Percentiles rank a stretch among this genome's conserved stretches.
These are phyloP conservation scores for Prototheca stagnorum DNA, from an alignment of 163 green algal genomes.

Conservation along the genomic window DNA sequence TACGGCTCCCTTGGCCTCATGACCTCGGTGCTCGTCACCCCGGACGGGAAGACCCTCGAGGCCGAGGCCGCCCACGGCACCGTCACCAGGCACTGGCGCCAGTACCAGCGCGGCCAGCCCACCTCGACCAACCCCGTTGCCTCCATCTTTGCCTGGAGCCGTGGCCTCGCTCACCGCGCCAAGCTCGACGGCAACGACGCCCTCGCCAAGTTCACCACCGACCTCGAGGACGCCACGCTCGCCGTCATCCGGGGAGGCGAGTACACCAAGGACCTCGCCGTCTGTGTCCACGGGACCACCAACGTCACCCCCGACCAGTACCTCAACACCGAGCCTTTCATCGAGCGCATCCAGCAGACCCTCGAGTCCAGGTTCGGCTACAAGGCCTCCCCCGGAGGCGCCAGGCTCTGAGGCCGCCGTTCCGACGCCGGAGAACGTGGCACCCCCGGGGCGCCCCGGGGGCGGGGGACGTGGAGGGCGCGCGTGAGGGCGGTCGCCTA, in stretches of 20 bases:
- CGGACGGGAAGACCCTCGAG: constrained; percentile 86
- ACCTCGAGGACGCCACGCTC: constrained; percentile 73
- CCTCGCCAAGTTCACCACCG: constrained; percentile 53
- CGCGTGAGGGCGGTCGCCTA: too few species aligned
- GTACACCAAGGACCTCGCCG: constrained; percentile 93
- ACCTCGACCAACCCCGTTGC: constrained; percentile 91
- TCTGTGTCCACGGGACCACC: constrained; percentile 74
- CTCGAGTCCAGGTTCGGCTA: constrained; percentile 13
- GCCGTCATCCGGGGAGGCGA: constrained; percentile 70
- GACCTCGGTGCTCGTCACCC: constrained; percentile 85
- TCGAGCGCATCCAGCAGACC: constrained; percentile 59
- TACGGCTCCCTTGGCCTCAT: constrained; percentile 92
- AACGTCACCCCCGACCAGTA: constrained; percentile 68
- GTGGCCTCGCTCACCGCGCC: constrained; percentile 72
- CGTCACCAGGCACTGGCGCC: constrained; percentile 86
- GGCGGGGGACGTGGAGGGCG: too few species aligned
- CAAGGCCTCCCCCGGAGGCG: background rate
- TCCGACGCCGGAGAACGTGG: too few species aligned
- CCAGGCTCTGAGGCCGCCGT: constrained; percentile 1
- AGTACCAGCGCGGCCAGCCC: constrained; percentile 85
- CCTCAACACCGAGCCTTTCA: constrained; percentile 88
- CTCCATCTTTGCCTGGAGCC: constrained; percentile 92
- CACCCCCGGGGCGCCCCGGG: too few species aligned
- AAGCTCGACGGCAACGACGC: constrained; percentile 78
- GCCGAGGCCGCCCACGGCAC: constrained; percentile 90